A percentile compares a stretch with the other conserved stretches of the same genome.
phyloP scores from a whole-genome alignment of 1,139 yeast species.

The Geotrichum bryndzae region DNA sequence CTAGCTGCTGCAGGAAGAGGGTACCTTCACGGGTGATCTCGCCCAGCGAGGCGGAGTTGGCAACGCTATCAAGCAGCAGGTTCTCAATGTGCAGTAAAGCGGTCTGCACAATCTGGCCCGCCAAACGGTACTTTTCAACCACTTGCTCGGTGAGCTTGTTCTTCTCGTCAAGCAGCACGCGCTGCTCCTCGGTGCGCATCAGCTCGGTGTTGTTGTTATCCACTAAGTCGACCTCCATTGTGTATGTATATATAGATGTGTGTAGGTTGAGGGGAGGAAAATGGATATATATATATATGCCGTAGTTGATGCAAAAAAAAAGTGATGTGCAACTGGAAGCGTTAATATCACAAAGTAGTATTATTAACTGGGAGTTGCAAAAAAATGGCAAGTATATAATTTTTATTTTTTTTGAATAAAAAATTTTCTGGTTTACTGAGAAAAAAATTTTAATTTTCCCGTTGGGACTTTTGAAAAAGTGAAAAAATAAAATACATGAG shows the following conservation, averaged over 20 bases:
- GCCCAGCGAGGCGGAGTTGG: constrained; percentile 44
- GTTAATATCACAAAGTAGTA: neutral
- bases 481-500: neutral
- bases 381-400: neutral
- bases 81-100: constrained; percentile 61
- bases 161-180: constrained; percentile 61
- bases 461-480: neutral
- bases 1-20: constrained; percentile 47
- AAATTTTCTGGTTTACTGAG: neutral
- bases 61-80: constrained; percentile 59
- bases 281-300: neutral
- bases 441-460: neutral
- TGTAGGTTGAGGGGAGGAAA: neutral
- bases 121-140: constrained; percentile 76
- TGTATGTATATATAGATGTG: neutral
- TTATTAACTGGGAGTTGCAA: neutral
- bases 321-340: neutral
- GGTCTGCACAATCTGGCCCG: constrained; percentile 90
- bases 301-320: neutral
- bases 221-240: constrained; percentile 14
- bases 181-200: constrained; percentile 41
- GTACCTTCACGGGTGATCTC: constrained; percentile 82
- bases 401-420: neutral
- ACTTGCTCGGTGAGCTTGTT: constrained; percentile 59
- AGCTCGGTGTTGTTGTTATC: neutral